Percentiles rank a stretch among this genome's conserved stretches.
phyloP scores from a whole-genome alignment of 2,329 filamentous ascomycete genomes.

The Diplodia corticola region DNA sequence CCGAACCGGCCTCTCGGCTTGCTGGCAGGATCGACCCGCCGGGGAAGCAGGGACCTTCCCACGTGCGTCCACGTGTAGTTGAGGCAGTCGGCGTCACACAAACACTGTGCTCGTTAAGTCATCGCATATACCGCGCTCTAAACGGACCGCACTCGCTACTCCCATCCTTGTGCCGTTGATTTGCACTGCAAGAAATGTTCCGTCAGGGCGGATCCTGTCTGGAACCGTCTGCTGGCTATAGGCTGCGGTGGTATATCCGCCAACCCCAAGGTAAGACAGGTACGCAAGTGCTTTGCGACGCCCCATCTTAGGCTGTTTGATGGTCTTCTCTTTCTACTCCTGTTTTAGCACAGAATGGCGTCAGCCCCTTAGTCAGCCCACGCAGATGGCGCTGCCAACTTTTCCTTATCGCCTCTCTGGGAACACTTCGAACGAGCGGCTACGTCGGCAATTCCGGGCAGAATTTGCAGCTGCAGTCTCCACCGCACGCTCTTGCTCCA shows the following conservation, averaged over 20 bases:
- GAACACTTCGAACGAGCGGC: background rate
- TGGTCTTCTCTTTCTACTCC: background rate
- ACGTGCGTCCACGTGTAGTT: slow-evolving; percentile 14
- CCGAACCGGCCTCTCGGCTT: slow-evolving; percentile 4
- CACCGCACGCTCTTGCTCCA: background rate
- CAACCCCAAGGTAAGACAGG: background rate
- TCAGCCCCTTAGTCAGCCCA: background rate
- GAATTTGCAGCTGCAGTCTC: background rate
- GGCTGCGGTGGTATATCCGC: background rate
- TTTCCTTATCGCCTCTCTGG: background rate
- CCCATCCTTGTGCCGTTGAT: background rate
- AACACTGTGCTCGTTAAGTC: background rate
- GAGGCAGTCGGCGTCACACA: slow-evolving; percentile 13
- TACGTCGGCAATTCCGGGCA: background rate
- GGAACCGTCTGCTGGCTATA: background rate
- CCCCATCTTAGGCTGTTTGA: background rate
- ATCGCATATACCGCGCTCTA: slow-evolving; percentile 8
- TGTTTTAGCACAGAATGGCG: background rate
- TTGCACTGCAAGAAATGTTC: slow-evolving; percentile 1
- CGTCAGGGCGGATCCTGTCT: background rate
- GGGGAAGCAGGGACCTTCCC: slow-evolving; percentile 15
- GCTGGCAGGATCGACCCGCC: background rate
- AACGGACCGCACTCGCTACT: background rate
- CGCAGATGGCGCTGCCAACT: background rate
- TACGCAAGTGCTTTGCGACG: background rate